Percentiles rank a stretch among this genome's conserved stretches.
These are phyloP conservation scores for Neonectria faginata DNA, from an alignment of 2,329 filamentous ascomycete genomes.

Conservation along the genomic window DNA sequence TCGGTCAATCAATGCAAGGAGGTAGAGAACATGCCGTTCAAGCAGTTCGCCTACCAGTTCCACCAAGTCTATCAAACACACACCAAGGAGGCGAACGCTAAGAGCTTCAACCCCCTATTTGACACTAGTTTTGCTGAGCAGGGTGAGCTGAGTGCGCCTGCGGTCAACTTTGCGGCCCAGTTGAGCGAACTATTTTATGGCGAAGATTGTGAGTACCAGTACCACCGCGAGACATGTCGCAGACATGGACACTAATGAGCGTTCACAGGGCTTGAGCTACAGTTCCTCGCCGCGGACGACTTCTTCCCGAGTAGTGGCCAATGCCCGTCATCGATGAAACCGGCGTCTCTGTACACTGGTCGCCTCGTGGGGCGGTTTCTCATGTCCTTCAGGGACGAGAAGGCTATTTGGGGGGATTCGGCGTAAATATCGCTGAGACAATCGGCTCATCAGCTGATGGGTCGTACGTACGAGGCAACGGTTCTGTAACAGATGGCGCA, in stretches of 20 bases:
- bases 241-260: slow-evolving; percentile 34
- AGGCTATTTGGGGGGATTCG: slow-evolving; percentile 57
- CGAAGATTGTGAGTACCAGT: slow-evolving; percentile 56
- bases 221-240: slow-evolving; percentile 4
- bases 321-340: slow-evolving; percentile 61
- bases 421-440: slow-evolving; percentile 36
- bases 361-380: slow-evolving; percentile 66
- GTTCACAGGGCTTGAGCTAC: slow-evolving; percentile 51
- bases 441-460: slow-evolving; percentile 21
- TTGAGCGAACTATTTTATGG: slow-evolving; percentile 60
- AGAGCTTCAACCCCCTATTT: slow-evolving; percentile 67
- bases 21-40: slow-evolving; percentile 70
- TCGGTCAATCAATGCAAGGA: slow-evolving; percentile 62
- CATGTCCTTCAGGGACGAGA: slow-evolving; percentile 65
- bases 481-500: slow-evolving; percentile 37
- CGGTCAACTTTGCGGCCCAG: slow-evolving; percentile 58
- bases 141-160: slow-evolving; percentile 60
- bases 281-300: slow-evolving; percentile 60
- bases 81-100: slow-evolving; percentile 59
- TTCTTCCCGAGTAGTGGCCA: slow-evolving; percentile 59
- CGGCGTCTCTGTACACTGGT: slow-evolving; percentile 64
- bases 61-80: slow-evolving; percentile 71
- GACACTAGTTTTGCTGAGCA: slow-evolving; percentile 57
- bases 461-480: slow-evolving; percentile 29
- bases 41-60: slow-evolving; percentile 70